A percentile compares a stretch with the other conserved stretches of the same genome.
phyloP scores from a whole-genome alignment of 768 basidiomycete genomes.

The Russula foetens region DNA sequence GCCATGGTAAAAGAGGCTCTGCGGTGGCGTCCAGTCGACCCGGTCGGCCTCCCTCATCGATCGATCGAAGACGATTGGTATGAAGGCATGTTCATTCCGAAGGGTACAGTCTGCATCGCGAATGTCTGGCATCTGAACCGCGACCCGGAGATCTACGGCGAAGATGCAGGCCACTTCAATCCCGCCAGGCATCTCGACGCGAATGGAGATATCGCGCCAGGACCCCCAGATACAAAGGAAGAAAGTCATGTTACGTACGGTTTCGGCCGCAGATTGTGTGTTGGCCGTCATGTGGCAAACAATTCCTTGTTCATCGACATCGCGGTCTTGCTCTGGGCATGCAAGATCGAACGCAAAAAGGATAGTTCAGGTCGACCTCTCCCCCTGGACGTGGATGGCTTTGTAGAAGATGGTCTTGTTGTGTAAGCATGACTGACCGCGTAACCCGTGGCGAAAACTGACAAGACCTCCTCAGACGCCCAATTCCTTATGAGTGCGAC shows the following conservation, averaged over 20 bases:
- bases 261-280: constrained; percentile 18
- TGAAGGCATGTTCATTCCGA: constrained; percentile 19
- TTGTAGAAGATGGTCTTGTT: constrained; percentile 18
- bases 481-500: constrained; percentile 13
- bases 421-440: constrained; percentile 7
- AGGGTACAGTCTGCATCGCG: constrained; percentile 16
- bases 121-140: constrained; percentile 19
- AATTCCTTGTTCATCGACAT: constrained; percentile 19
- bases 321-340: constrained; percentile 12
- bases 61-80: constrained; percentile 21
- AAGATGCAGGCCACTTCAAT: constrained; percentile 16
- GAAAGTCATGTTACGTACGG: constrained; percentile 17
- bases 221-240: constrained; percentile 19
- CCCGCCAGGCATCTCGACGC: constrained; percentile 16
- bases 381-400: constrained; percentile 16
- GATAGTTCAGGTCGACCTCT: constrained; percentile 3
- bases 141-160: constrained; percentile 17
- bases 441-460: background rate
- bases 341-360: constrained; percentile 13
- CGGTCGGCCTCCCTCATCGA: constrained; percentile 17
- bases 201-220: constrained; percentile 7
- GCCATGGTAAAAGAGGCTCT: constrained; percentile 18
- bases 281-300: constrained; percentile 17
- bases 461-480: constrained; percentile 3
- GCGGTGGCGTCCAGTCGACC: constrained; percentile 19